Base-by-base conservation (phyloP, 2,329 filamentous ascomycete genomes). In the Nemania sp. region DNA sequence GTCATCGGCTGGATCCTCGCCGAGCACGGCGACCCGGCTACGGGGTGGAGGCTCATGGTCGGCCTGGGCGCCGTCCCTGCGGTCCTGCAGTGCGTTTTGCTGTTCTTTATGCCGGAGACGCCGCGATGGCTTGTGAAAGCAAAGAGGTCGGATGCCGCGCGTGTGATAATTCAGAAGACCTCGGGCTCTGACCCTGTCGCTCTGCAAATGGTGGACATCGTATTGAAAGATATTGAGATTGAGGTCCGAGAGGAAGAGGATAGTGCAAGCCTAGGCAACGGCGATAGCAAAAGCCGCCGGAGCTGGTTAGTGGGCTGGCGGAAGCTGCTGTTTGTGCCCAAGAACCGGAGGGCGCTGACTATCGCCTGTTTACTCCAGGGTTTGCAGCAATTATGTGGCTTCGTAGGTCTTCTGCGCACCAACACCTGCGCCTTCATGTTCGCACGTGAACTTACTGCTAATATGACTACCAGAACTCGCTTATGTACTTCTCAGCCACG, bases 401-500 rank as follows among this genome's bases (percentile, higher is more conserved):
- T 96, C 79, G 88, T 90, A 80, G 79, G 88, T 84, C 29, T 47
- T 57, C 52, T 3, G 22, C 56, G 38, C 27, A 54, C 57, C 8
- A 24, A 20, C 32, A 15, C 60, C 49, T 27, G n/a, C 38, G 11
- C 32, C n/a, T 35, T 13, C 6, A 27, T 22, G 43, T 68, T 41
- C 15, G 3, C 2, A 53, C 41, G 26, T 10, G 47, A 24, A 62
- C 8, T 38, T 18, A 54, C 18, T 51, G 59, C 70, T 72, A 71
- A 72, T 51, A 2, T 52, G 11, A 6, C 7, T 47, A 38, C 27
- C 72, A 90, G 87, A 97, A 97, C 81, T 94, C 92, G 11, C 84
- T 97, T 32, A 97, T 97, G 93, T 97, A 97, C 80, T 97, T 93
- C 77, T 93, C 92, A 0, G 92, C 92, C 3, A 94, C 92, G 7